These are phyloP conservation scores for Tremella yokohamensis DNA, from an alignment of 768 basidiomycete genomes.

Conservation along the genomic window DNA sequence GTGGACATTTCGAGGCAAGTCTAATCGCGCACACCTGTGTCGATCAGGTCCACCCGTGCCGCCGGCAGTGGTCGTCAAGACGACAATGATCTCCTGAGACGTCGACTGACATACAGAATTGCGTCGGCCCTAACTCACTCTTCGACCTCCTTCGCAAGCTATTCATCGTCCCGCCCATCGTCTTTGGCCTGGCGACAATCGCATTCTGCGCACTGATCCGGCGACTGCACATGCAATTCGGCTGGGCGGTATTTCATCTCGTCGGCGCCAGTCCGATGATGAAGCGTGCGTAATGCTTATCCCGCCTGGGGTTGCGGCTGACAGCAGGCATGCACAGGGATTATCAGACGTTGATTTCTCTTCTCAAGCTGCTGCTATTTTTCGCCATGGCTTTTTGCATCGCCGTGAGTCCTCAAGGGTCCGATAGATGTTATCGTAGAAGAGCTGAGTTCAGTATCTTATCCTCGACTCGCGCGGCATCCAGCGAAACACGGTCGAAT, in stretches of 20 bases:
- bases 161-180: slow-evolving; percentile 37
- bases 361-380: slow-evolving; percentile 37
- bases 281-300: slow-evolving; percentile 28
- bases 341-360: slow-evolving; percentile 35
- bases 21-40: background rate
- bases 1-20: slow-evolving; percentile 20
- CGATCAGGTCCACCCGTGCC: background rate
- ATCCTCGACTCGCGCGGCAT: slow-evolving; percentile 28
- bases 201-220: slow-evolving; percentile 20
- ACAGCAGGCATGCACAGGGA: slow-evolving; percentile 29
- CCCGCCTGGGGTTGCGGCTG: background rate
- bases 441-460: slow-evolving; percentile 17
- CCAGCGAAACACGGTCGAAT: slow-evolving; percentile 26
- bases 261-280: slow-evolving; percentile 35
- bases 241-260: slow-evolving; percentile 37
- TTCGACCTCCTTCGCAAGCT: slow-evolving; percentile 26
- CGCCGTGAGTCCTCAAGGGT: slow-evolving; percentile 22
- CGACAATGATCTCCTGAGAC: background rate
- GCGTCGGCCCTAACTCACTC: slow-evolving; percentile 29
- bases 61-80: slow-evolving; percentile 8
- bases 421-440: background rate
- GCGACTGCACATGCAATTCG: slow-evolving; percentile 27
- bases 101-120: slow-evolving; percentile 14
- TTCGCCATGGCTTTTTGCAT: slow-evolving; percentile 37
- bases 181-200: slow-evolving; percentile 29